Evolutionary conservation across 345 rosid genomes (phyloP), one percentile per base, ranked within the genome.

Genomic region (Eucalyptus virginea): DNA sequence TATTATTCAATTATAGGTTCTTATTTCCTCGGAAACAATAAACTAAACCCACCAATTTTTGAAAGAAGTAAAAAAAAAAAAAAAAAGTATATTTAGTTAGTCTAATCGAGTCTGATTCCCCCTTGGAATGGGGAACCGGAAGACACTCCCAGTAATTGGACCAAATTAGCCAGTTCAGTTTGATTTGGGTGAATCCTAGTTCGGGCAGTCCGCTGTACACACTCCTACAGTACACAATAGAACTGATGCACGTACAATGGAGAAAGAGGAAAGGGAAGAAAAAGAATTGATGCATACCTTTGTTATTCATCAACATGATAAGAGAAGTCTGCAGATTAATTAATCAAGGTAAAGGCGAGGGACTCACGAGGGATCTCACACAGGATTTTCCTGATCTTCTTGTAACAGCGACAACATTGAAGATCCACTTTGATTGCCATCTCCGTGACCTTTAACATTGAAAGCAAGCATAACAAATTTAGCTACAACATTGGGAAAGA

Each of bases 121-220:
- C 58, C 26, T 52, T 21, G 11, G 58, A 52, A 52, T 52, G 26
- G 58, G 11, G 58, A 52, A 52, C 58, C 14, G 3, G 14, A 56
- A 56, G 26, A 52, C 26, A 52, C 58, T 52, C 58, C 58, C 11
- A 19, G 11, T 52, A 52, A 56, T 56, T 24, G 6, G 62, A 56
- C 62, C 62, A 56, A 56, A 56, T 28, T 11, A 24, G 30, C 6
- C 6, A 2, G 6, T 56, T 56, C 1, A 24, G 3, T 56, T 3
- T 23, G 5, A 56, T 56, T 56, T 0, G 13, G 62, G 62, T 52
- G 26, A 52, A 19, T 52, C 58, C 4, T 52, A 26, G 58, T 52
- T 52, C 2, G 5, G 58, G 6, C 6, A 8, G 1, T 56, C 28
- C 4, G 30, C 0, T 56, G 1, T 56, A 30, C 62, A 56, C 62